Evolutionary conservation across 106 monocot species (phyloP), one percentile per base, ranked within the genome.

Genomic region (Platanthera zijinensis): DNA sequence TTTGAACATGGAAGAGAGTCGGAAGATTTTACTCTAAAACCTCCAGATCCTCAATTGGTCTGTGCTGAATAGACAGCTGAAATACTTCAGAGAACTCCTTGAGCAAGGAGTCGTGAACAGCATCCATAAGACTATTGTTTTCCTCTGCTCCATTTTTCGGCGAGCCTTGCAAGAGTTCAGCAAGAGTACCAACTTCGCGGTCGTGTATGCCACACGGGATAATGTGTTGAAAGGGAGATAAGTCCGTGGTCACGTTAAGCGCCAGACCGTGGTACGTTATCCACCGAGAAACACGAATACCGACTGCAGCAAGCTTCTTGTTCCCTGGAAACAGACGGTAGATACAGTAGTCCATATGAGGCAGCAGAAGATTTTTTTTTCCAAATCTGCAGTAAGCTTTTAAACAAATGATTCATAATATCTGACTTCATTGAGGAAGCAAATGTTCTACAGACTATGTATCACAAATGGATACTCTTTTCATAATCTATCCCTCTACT

Each of bases 11-110:
- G 39, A 2, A 39, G 39, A 39, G 39, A 39, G 39, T 39, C 1
- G 39, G 39, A 39, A 39, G 39, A 39, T 39, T 39, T 39, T 39
- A 39, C 39, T 3, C 39, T 39, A 39, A 39, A 39, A 2, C 39
- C 39, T 39, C 53, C n/a, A 73, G 51, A 1, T 57, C 72, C 45
- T 53, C 59, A 28, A 71, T 61, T 28, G 45, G 59, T 51, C 50
- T 67, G 21, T 69, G 69, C 18, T 82, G 73, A 46, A 89, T 82
- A 74, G 89, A 90, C 17, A 95, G 71, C 77, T 92, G 86, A 74
- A 95, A 92, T 80, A 92, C 84, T 85, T 85, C 82, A 19, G 82
- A 87, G 79, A 92, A 95, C 75, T 88, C 90, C 77, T 79, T 78
- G 45, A 90, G 64, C 76, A 95, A 78, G 59, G 88, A 85, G 6